Percentiles rank a stretch among this genome's conserved stretches.
phyloP scores from a whole-genome alignment of 2,329 filamentous ascomycete genomes.

The Diaporthe aspalathi region DNA sequence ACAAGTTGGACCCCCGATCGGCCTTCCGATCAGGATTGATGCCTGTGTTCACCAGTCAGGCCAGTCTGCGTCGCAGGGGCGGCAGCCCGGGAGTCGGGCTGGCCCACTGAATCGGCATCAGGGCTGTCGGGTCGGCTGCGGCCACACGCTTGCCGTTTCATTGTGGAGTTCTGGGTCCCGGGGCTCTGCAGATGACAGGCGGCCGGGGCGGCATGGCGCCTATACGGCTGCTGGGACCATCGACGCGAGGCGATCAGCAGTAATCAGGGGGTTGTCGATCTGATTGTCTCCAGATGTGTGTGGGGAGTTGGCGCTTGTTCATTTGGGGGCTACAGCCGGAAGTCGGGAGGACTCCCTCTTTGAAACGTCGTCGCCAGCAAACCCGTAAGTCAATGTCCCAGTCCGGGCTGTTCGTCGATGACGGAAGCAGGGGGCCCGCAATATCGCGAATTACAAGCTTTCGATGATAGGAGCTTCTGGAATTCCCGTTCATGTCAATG shows the following conservation, averaged over 20 bases:
- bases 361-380: constrained; percentile 24
- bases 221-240: neutral
- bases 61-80: neutral
- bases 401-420: neutral
- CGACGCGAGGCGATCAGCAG: constrained; percentile 29
- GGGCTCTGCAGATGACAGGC: constrained; percentile 33
- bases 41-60: neutral
- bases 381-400: constrained; percentile 20
- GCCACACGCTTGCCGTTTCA: constrained; percentile 36
- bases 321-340: neutral
- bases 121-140: constrained; percentile 35
- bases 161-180: neutral
- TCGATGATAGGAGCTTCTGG: neutral
- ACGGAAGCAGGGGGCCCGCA: neutral
- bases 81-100: constrained; percentile 35
- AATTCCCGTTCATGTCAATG: neutral
- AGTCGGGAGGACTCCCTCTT: constrained; percentile 1
- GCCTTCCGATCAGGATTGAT: constrained; percentile 16
- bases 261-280: constrained; percentile 32
- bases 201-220: constrained; percentile 17
- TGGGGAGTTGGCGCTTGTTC: too few relatives aligned
- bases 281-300: neutral
- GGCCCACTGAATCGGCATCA: constrained; percentile 32
- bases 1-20: constrained; percentile 13
- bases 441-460: constrained; percentile 7